Conservation (phyloP, 1,139 yeast genomes). For the Taphrina deformans region DNA sequence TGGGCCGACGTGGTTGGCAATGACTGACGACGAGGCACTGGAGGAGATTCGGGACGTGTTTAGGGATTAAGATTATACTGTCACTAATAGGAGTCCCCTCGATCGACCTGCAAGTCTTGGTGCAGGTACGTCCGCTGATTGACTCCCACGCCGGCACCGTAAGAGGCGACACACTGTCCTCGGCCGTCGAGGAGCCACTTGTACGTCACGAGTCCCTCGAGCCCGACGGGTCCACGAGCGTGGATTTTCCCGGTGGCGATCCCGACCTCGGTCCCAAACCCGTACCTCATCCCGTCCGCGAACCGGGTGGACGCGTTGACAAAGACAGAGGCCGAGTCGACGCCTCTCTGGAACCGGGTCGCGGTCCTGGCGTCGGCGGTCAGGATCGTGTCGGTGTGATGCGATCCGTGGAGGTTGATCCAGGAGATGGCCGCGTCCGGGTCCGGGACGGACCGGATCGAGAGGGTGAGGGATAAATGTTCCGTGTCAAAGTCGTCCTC, state of each 20-base stretch:
- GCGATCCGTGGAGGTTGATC: conserved; percentile 87
- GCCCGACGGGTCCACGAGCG: conserved; percentile 97
- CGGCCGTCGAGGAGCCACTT: conserved; percentile 52
- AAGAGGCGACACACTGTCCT: conserved; percentile 25
- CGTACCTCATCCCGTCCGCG: conserved; percentile 98
- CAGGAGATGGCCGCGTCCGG: conserved; percentile 74
- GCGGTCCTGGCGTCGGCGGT: conserved; percentile 73
- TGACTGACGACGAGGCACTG: background rate
- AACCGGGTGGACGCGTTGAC: conserved; percentile 97
- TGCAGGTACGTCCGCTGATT: background rate
- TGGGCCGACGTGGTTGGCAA: conserved; percentile 7
- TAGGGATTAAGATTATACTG: background rate
- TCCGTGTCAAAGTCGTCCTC: conserved; percentile 74
- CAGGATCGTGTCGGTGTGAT: conserved; percentile 90
- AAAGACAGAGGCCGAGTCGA: conserved; percentile 96
- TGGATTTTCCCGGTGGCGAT: conserved; percentile 95
- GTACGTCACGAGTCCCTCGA: conserved; percentile 93
- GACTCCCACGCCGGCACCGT: conserved; percentile 11
- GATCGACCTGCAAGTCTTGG: background rate
- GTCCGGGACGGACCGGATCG: conserved; percentile 62
- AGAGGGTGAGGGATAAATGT: conserved; percentile 76
- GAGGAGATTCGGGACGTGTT: background rate
- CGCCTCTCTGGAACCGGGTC: conserved; percentile 72
- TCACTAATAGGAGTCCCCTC: background rate
- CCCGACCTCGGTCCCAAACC: conserved; percentile 98